Conservation (phyloP, 2,329 filamentous ascomycete genomes). For the Fusarium succisae region DNA sequence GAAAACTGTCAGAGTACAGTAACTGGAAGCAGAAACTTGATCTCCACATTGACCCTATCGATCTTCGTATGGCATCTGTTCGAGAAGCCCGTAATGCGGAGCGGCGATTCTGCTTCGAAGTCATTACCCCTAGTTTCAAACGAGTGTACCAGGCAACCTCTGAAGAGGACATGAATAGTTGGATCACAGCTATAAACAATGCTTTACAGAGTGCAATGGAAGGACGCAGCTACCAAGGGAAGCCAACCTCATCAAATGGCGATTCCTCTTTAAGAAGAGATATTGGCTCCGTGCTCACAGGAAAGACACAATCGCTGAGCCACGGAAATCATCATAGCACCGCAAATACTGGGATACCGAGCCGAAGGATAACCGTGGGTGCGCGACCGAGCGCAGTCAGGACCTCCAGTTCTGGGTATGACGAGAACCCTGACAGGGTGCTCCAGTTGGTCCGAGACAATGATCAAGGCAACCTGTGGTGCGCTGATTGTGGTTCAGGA, state of each 20-base stretch:
- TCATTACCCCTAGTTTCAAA: slow-evolving; percentile 96
- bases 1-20: slow-evolving; percentile 96
- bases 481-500: slow-evolving; percentile 91
- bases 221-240: slow-evolving; percentile 70
- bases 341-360: slow-evolving; percentile 66
- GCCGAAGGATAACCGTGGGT: slow-evolving; percentile 89
- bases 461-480: slow-evolving; percentile 92
- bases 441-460: slow-evolving; percentile 87
- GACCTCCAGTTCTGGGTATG: slow-evolving; percentile 75
- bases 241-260: slow-evolving; percentile 53
- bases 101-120: slow-evolving; percentile 95
- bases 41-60: slow-evolving; percentile 97
- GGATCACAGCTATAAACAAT: slow-evolving; percentile 97
- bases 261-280: slow-evolving; percentile 77
- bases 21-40: slow-evolving; percentile 99
- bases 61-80: slow-evolving; percentile 95
- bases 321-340: slow-evolving; percentile 62
- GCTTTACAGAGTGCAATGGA: slow-evolving; percentile 96
- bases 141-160: slow-evolving; percentile 97
- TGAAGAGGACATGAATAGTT: slow-evolving; percentile 96
- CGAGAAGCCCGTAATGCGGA: slow-evolving; percentile 95
- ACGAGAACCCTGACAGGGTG: slow-evolving; percentile 85
- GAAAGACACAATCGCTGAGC: slow-evolving; percentile 81
- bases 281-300: slow-evolving; percentile 91
- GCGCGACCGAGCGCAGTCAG: slow-evolving; percentile 79